Conservation (phyloP, 75 land plant genomes). For the Sequoiadendron giganteum region DNA sequence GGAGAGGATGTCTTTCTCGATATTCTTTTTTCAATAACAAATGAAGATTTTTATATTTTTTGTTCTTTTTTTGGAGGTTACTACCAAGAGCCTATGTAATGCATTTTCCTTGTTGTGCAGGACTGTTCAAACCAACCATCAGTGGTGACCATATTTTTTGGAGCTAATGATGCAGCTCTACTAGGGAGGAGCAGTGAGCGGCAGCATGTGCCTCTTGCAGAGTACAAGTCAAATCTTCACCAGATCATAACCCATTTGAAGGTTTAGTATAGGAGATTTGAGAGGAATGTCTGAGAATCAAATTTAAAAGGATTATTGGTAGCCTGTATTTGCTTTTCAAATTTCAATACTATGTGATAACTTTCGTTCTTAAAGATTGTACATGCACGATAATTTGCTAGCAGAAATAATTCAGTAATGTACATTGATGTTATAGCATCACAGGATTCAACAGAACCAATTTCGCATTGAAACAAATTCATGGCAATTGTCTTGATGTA, state of each 20-base stretch:
- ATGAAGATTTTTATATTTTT: background rate
- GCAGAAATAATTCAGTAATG: background rate
- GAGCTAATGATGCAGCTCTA: conserved; percentile 93
- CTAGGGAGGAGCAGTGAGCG: conserved; percentile 49
- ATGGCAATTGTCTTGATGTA: background rate
- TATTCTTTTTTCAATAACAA: background rate
- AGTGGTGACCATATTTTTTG: conserved; percentile 76
- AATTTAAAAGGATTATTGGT: background rate
- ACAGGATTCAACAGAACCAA: background rate
- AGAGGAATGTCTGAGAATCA: background rate
- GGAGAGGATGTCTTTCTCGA: background rate
- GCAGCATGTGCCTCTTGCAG: conserved; percentile 75
- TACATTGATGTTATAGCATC: background rate
- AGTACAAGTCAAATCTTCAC: conserved; percentile 70
- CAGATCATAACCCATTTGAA: conserved; percentile 69
- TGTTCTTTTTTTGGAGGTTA: background rate
- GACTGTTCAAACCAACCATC: conserved; percentile 30
- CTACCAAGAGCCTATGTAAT: background rate
- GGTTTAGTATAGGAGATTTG: conserved; percentile 33
- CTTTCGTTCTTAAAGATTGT: background rate
- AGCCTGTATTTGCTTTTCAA: background rate
- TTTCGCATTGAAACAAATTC: background rate
- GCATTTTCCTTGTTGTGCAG: conserved; percentile 16
- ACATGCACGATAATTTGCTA: background rate
- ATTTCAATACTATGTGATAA: background rate